A percentile compares a stretch with the other conserved stretches of the same genome.
These are phyloP conservation scores for Aspergillus japonicus DNA, from an alignment of 2,329 filamentous ascomycete species.

Conservation along the genomic window DNA sequence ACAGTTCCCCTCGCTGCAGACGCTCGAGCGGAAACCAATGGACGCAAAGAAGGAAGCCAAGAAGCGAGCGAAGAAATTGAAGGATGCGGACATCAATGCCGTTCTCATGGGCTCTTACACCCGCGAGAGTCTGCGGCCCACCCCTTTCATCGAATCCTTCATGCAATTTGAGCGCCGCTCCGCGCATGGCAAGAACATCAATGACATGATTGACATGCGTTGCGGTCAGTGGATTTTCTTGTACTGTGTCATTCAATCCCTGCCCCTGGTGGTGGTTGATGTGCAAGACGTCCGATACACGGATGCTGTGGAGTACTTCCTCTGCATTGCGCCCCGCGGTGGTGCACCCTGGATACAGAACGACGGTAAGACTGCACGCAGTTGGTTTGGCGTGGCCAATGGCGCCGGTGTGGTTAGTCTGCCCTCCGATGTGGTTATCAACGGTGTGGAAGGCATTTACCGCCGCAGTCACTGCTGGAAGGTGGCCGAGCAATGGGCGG, in stretches of 20 bases:
- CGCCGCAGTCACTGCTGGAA: constrained; percentile 69
- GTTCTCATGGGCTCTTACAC: constrained; percentile 83
- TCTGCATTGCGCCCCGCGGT: constrained; percentile 50
- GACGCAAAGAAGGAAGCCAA: constrained; percentile 73
- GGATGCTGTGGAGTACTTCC: constrained; percentile 51
- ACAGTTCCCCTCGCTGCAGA: constrained; percentile 67
- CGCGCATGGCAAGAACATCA: constrained; percentile 44
- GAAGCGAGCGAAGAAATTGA: constrained; percentile 68
- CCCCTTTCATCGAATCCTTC: constrained; percentile 48
- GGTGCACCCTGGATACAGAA: constrained; percentile 50
- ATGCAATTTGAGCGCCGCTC: constrained; percentile 49
- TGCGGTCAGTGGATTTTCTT: constrained; percentile 54
- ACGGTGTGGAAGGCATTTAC: constrained; percentile 67
- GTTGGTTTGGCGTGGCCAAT: constrained; percentile 59
- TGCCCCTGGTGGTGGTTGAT: constrained; percentile 52
- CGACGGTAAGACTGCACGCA: constrained; percentile 44
- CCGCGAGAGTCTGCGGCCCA: constrained; percentile 61
- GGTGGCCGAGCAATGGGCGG: constrained; percentile 61
- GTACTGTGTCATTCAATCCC: constrained; percentile 50
- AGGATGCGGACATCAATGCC: constrained; percentile 72
- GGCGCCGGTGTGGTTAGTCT: constrained; percentile 61
- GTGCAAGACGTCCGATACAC: constrained; percentile 46
- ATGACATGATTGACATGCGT: constrained; percentile 48
- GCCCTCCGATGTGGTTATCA: constrained; percentile 63
- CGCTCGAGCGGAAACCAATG: constrained; percentile 63